Evolutionary conservation across 2,329 filamentous ascomycete species (phyloP).

Genomic region (Fusarium falciforme): DNA sequence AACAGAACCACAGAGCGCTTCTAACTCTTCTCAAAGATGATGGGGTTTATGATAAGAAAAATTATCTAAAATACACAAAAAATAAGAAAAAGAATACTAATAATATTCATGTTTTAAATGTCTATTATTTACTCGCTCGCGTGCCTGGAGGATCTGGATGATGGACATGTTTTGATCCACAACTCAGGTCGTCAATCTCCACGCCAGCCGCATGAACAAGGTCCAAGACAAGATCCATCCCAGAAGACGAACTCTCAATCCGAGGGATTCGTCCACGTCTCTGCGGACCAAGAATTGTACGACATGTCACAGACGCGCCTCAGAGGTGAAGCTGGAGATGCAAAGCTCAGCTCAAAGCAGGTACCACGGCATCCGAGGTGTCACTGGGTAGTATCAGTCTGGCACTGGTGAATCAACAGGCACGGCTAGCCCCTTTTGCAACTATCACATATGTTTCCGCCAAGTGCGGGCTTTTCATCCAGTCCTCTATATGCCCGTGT

Average conservation of each 20-base stretch:
- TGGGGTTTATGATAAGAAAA: neutral
- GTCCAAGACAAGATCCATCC: constrained; percentile 1
- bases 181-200: constrained; percentile 5
- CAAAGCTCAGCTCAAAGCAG: neutral
- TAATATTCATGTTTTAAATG: neutral
- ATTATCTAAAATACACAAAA: neutral
- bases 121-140: neutral
- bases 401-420: neutral
- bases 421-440: neutral
- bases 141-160: constrained; percentile 10
- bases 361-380: neutral
- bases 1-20: neutral
- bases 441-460: neutral
- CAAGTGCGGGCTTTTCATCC: neutral
- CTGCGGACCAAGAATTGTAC: neutral
- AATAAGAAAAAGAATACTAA: neutral
- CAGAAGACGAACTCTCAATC: neutral
- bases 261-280: neutral
- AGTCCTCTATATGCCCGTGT: neutral
- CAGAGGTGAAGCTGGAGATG: neutral
- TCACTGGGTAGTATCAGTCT: neutral
- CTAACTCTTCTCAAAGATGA: neutral
- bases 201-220: neutral
- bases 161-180: neutral
- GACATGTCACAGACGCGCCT: neutral